Conservation (phyloP, 805 yeast species). For the Yarrowia hollandica region DNA sequence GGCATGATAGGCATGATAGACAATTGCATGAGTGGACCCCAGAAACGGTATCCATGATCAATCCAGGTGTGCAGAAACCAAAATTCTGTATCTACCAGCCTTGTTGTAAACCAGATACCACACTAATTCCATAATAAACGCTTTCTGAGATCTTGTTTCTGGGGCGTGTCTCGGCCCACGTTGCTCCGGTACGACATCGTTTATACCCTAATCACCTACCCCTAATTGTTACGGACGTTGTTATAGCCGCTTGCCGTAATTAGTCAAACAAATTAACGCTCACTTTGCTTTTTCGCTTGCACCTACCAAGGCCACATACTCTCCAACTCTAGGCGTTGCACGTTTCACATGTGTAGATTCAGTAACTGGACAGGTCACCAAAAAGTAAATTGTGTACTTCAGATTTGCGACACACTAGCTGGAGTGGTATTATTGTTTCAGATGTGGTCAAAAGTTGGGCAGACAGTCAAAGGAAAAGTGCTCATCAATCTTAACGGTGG, state of each 20-base stretch:
- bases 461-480: too few relatives aligned
- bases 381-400: background rate
- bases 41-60: too few relatives aligned
- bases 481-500: background rate
- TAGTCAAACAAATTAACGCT: background rate
- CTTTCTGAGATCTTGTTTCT: too few relatives aligned
- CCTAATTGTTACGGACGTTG: background rate
- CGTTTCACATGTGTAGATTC: slow-evolving; percentile 13
- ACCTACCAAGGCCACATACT: background rate
- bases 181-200: too few relatives aligned
- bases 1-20: background rate
- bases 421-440: background rate
- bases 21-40: too few relatives aligned
- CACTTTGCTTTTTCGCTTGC: slow-evolving; percentile 17
- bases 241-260: background rate
- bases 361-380: background rate
- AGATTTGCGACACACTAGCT: too few relatives aligned
- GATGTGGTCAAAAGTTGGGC: slow-evolving; percentile 5
- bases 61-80: too few relatives aligned
- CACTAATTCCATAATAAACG: background rate
- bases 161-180: background rate
- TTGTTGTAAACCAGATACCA: background rate
- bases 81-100: slow-evolving; percentile 8
- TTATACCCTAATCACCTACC: background rate
- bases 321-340: background rate